Conservation (phyloP, 257 asterid species). For the Prunella vulgaris region DNA sequence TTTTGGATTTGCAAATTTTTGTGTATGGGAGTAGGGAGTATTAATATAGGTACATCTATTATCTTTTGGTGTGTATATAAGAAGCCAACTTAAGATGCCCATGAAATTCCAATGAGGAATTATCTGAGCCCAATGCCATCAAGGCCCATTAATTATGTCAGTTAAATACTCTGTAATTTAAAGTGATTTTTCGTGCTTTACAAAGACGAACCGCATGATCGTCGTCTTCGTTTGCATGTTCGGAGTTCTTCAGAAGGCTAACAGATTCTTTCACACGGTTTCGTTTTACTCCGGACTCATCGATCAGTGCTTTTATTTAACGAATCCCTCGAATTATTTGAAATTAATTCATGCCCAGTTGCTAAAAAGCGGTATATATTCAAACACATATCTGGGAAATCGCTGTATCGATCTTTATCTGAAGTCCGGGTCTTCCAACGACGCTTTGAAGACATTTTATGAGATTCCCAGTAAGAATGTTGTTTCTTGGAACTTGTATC, state of each 20-base stretch:
- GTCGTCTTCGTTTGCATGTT: slow-evolving; percentile 42
- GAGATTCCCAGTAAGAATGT: slow-evolving; percentile 42
- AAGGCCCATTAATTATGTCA: slow-evolving; percentile 8
- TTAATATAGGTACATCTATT: no score
- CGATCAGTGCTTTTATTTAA: slow-evolving; percentile 27
- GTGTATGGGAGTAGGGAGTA: no score
- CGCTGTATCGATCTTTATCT: slow-evolving; percentile 50
- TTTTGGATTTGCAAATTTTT: no score
- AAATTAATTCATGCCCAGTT: slow-evolving; percentile 51
- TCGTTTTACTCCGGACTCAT: slow-evolving; percentile 35
- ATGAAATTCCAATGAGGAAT: background rate
- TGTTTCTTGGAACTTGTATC: slow-evolving; percentile 59
- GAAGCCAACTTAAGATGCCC: background rate
- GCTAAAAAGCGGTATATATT: slow-evolving; percentile 45
- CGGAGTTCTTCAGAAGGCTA: slow-evolving; percentile 31
- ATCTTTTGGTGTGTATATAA: no score
- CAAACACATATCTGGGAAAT: slow-evolving; percentile 45
- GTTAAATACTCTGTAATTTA: background rate
- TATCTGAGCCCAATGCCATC: background rate
- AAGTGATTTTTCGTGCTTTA: background rate
- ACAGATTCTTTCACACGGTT: slow-evolving; percentile 29
- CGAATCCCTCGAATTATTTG: slow-evolving; percentile 33
- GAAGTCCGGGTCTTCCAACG: slow-evolving; percentile 32
- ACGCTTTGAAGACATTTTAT: slow-evolving; percentile 45
- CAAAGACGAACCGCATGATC: background rate